A percentile compares a stretch with the other conserved stretches of the same genome.
Conservation (phyloP, 192 early-diverging fungal genomes). For the Coemansia sp. region DNA sequence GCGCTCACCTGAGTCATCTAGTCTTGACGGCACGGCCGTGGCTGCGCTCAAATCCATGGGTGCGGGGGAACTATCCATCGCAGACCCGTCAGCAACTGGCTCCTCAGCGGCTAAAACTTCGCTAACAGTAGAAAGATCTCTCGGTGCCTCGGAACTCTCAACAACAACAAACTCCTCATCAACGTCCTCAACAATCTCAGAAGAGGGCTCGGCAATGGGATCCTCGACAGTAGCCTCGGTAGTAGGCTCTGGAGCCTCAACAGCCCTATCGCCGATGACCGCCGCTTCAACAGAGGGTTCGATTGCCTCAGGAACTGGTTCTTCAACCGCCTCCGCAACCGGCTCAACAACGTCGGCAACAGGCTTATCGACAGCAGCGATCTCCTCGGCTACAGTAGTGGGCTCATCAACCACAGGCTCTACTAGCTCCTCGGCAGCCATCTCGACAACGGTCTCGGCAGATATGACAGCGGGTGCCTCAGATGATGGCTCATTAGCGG, state of each 20-base stretch:
- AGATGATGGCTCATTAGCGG: background rate
- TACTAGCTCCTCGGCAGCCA: background rate
- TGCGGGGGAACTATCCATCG: background rate
- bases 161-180: constrained; percentile 2
- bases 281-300: background rate
- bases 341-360: background rate
- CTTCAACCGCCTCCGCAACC: background rate
- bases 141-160: background rate
- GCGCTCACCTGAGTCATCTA: constrained; percentile 16
- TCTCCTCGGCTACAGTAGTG: background rate
- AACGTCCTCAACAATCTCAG: background rate
- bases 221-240: background rate
- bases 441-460: background rate
- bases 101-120: background rate
- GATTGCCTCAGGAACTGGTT: background rate
- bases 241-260: background rate
- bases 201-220: background rate
- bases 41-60: background rate
- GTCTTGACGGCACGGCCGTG: background rate
- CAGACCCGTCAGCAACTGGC: constrained; percentile 9
- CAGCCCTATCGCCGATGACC: background rate
- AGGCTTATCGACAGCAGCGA: constrained; percentile 3
- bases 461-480: background rate
- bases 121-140: constrained; percentile 3
- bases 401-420: constrained; percentile 3